Base-by-base conservation (phyloP, 768 basidiomycete species). In the Russula ochroleuca region DNA sequence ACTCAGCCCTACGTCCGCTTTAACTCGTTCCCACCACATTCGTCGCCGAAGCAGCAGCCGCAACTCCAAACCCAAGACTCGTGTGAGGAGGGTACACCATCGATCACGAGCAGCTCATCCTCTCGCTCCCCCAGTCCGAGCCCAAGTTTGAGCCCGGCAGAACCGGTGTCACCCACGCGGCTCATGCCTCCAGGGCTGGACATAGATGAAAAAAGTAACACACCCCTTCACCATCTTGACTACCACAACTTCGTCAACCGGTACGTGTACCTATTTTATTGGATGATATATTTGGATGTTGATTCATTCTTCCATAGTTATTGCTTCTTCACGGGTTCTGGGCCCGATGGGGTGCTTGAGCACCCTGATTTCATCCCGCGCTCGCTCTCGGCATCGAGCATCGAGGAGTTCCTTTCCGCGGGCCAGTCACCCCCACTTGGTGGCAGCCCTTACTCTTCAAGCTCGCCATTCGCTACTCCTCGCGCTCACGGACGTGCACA, bases 271-370 rank as follows among this genome's bases (percentile, higher is more conserved):
- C 53, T 48, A 54, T 57, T 49, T 54, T 40, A 57, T 49, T 59
- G 37, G n/a, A 9, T 21, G 28, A 17, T 19, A 40, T 51, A 57
- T 48, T 33, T 28, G 35, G 43, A 2, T 2, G 33, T 23, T 71
- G 48, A 75, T 54, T 47, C 6, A 23, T 66, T 47, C 60, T 19
- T 35, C 56, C 25, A 14, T 59, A 92, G 90, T 69, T 91, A 87
- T 73, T 92, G 90, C 76, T 92, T 91, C 75, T 92, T 83, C 74
- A 91, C 90, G 2, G 90, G 90, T 1, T 69, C 78, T 3, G 81
- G 23, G 11, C 15, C 59, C 3, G 54, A 51, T 35, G 53, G 37
- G 28, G 33, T 40, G 33, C 14, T 7, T 9, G 51, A 47, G 23
- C 64, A 78, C 38, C 70, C 75, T 3, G 37, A 73, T 57, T 64